Percentiles rank a stretch among this genome's conserved stretches.
Evolutionary conservation across 306 rosid species (phyloP).

Genomic region (Mimosa pudica): DNA sequence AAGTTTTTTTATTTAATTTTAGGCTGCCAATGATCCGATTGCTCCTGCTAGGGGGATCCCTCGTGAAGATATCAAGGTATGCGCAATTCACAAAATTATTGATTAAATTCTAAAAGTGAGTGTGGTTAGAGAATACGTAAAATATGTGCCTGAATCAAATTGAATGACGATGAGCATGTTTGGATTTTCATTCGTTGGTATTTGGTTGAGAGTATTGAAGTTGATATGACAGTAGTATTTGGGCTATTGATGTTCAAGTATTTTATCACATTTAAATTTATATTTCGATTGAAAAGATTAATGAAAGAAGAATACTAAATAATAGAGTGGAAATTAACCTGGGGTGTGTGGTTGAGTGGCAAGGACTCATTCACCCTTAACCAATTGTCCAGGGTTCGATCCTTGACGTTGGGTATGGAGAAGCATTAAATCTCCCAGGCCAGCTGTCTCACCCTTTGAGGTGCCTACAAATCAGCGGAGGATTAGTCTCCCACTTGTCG

Average conservation of each 20-base stretch:
- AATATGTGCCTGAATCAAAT: background rate
- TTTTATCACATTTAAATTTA: background rate
- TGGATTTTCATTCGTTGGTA: conserved; percentile 7
- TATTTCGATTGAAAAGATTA: background rate
- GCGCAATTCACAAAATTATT: background rate
- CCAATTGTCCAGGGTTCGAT: no score
- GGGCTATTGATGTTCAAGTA: background rate
- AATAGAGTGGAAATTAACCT: background rate
- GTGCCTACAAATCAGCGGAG: no score
- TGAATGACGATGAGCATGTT: conserved; percentile 1
- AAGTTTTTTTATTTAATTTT: conserved; percentile 5
- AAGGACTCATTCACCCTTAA: no score
- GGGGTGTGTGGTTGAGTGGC: no score
- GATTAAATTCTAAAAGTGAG: background rate
- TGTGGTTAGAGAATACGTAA: conserved; percentile 8
- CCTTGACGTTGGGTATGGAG: no score
- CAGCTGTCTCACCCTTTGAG: no score
- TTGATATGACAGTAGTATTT: background rate
- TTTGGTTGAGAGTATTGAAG: conserved; percentile 15
- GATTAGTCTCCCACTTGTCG: no score
- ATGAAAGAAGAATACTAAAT: background rate
- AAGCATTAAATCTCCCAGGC: no score
- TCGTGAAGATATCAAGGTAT: conserved; percentile 87
- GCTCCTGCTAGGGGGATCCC: conserved; percentile 89
- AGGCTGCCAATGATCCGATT: conserved; percentile 97